Evolutionary conservation across 1,284 basidiomycete genomes (phyloP).

Genomic region (Fomitiporia mediterranea): DNA sequence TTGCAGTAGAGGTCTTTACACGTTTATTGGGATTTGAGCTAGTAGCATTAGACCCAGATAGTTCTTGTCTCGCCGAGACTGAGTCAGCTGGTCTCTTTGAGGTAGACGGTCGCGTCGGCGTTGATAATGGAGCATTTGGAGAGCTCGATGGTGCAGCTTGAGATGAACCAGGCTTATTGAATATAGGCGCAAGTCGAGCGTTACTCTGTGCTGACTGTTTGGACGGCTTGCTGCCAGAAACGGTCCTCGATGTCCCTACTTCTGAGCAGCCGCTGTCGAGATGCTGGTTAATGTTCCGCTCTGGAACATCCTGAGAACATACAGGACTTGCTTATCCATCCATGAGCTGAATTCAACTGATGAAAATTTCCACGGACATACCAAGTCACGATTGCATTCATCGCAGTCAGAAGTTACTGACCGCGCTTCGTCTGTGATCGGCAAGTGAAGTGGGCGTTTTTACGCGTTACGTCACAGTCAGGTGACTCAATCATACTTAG

Average conservation of each 20-base stretch:
- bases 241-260: constrained; percentile 19
- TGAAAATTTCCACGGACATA: background rate
- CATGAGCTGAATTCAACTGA: background rate
- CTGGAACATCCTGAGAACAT: constrained; percentile 38
- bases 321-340: constrained; percentile 36
- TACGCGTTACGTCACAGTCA: constrained; percentile 7
- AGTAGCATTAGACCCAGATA: constrained; percentile 21
- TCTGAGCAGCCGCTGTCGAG: constrained; percentile 42
- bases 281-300: constrained; percentile 43
- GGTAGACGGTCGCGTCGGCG: constrained; percentile 1
- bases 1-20: constrained; percentile 25
- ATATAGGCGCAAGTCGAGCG: constrained; percentile 14
- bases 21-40: constrained; percentile 26
- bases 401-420: background rate
- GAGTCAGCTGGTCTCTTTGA: constrained; percentile 7
- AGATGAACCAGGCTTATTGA: constrained; percentile 14
- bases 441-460: background rate
- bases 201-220: background rate
- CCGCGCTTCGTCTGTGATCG: too few relatives aligned
- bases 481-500: too few relatives aligned
- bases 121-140: background rate
- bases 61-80: constrained; percentile 5
- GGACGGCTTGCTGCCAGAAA: background rate
- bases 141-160: constrained; percentile 3
- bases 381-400: constrained; percentile 11